These are phyloP conservation scores for Perkinsus marinus DNA, from an alignment of 169 alveolate species.

Conservation along the genomic window DNA sequence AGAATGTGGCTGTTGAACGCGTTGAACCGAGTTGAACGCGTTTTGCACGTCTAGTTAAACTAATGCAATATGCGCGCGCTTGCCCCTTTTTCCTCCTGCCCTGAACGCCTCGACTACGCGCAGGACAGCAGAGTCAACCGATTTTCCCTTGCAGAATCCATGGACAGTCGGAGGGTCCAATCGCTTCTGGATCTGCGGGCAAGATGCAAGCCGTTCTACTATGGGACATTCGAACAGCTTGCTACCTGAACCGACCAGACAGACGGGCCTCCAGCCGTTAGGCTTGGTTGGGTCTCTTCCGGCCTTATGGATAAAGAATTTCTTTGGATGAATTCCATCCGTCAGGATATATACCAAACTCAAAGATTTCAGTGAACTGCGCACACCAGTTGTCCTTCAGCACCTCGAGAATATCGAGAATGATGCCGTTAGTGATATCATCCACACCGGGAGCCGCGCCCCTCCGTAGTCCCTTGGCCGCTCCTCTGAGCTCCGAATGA, in stretches of 20 bases:
- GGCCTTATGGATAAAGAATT: background rate
- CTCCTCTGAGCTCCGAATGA: too few relatives aligned
- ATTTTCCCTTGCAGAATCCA: background rate
- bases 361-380: background rate
- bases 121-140: background rate
- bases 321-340: background rate
- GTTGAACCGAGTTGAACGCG: background rate
- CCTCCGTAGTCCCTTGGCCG: background rate
- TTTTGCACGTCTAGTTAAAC: background rate
- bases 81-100: background rate
- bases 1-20: too few relatives aligned
- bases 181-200: background rate
- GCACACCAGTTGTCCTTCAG: background rate
- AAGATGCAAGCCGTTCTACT: background rate
- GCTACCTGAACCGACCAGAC: background rate
- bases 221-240: background rate
- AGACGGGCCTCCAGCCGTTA: background rate
- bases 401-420: background rate
- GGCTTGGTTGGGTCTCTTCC: background rate
- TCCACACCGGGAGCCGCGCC: background rate
- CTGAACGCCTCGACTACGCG: background rate
- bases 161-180: background rate
- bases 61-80: background rate
- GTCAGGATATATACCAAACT: background rate
- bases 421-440: background rate